These are phyloP conservation scores for Cordyceps militaris DNA, from an alignment of 2,329 filamentous ascomycete genomes.

Conservation along the genomic window DNA sequence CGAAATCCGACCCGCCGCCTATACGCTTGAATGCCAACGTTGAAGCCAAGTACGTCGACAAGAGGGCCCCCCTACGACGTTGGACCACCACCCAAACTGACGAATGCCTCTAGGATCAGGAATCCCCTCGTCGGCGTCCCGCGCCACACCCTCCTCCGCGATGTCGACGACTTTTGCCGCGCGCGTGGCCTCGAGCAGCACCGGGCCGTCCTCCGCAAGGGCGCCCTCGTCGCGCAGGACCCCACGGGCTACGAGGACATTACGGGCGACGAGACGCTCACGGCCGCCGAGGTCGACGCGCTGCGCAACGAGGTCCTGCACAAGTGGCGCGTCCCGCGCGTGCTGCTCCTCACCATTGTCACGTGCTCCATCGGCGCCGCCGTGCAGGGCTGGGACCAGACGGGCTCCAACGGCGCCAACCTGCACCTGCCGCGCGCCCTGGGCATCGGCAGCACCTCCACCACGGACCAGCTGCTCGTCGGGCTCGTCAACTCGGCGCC, in stretches of 20 bases:
- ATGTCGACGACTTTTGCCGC: constrained; percentile 56
- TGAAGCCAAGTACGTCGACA: constrained; percentile 36
- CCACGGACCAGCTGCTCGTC: constrained; percentile 42
- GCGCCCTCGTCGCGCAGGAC: constrained; percentile 67
- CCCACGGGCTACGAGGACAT: constrained; percentile 56
- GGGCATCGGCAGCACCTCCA: constrained; percentile 30
- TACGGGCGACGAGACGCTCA: constrained; percentile 47
- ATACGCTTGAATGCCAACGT: constrained; percentile 39
- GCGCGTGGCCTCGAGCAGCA: constrained; percentile 53
- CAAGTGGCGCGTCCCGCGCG: constrained; percentile 58
- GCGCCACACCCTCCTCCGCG: constrained; percentile 40
- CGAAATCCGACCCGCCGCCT: constrained; percentile 22
- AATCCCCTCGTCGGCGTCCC: constrained; percentile 47
- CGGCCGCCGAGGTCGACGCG: constrained; percentile 50
- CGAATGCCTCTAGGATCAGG: constrained; percentile 29
- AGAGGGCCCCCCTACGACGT: background rate
- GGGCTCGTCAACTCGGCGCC: constrained; percentile 60
- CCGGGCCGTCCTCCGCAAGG: constrained; percentile 53
- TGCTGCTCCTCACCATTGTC: constrained; percentile 59
- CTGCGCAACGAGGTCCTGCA: constrained; percentile 57
- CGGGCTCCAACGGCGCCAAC: constrained; percentile 56
- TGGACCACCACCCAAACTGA: background rate
- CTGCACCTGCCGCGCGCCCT: constrained; percentile 52
- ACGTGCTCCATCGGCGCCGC: constrained; percentile 63
- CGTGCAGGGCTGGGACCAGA: constrained; percentile 65